phyloP scores from a whole-genome alignment of 805 yeast species.

The Metschnikowia picachoensis region DNA sequence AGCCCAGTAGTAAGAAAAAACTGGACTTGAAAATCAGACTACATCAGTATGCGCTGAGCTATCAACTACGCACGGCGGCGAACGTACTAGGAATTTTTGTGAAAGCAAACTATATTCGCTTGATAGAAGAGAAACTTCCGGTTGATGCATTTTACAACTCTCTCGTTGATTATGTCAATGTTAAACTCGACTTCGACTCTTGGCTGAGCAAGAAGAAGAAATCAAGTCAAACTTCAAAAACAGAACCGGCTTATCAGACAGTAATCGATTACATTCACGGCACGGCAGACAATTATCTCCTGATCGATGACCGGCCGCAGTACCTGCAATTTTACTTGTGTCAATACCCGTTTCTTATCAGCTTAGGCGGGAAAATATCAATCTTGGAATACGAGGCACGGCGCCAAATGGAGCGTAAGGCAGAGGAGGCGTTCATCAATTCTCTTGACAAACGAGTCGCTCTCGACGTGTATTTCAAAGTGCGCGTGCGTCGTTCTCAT shows the following conservation, averaged over 20 bases:
- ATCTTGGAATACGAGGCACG: conserved; percentile 80
- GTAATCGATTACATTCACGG: conserved; percentile 50
- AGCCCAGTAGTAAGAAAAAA: conserved; percentile 7
- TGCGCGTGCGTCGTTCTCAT: conserved; percentile 62
- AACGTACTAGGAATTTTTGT: conserved; percentile 52
- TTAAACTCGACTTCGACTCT: conserved; percentile 73
- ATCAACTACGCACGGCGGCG: conserved; percentile 75
- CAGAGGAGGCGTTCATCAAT: conserved; percentile 82
- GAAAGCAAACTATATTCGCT: conserved; percentile 45
- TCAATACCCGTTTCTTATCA: conserved; percentile 76
- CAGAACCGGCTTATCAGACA: conserved; percentile 33
- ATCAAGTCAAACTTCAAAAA: neutral
- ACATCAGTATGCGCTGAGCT: conserved; percentile 69
- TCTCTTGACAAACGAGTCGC: conserved; percentile 61
- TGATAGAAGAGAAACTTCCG: conserved; percentile 18
- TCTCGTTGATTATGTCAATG: conserved; percentile 73
- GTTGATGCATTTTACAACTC: conserved; percentile 66
- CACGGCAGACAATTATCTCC: conserved; percentile 14
- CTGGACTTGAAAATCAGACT: conserved; percentile 39
- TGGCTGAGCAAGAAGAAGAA: conserved; percentile 50
- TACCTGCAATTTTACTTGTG: conserved; percentile 57
- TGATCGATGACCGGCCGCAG: conserved; percentile 11
- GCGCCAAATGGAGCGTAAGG: conserved; percentile 77
- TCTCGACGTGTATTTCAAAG: conserved; percentile 63
- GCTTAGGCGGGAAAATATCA: conserved; percentile 77